Percentiles rank a stretch among this genome's conserved stretches.
These are phyloP conservation scores for Austropuccinia psidii DNA, from an alignment of 1,284 basidiomycete genomes.

Conservation along the genomic window DNA sequence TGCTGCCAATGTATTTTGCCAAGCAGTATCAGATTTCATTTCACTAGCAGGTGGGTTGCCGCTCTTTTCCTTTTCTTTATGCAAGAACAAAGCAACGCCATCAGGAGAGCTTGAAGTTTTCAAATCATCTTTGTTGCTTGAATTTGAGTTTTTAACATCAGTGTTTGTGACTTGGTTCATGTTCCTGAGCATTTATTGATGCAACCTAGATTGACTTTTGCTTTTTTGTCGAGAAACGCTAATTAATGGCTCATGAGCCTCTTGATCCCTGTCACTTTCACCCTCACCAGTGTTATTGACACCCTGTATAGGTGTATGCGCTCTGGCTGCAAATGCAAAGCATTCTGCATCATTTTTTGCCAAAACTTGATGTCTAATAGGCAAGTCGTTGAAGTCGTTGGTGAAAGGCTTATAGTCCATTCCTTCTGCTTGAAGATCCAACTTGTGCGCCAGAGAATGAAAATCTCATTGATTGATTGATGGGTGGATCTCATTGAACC, in stretches of 20 bases:
- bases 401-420: conserved; percentile 28
- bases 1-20: conserved; percentile 27
- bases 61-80: too few relatives aligned
- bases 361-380: conserved; percentile 5
- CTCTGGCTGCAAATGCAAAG: neutral
- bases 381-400: neutral
- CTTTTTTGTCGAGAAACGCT: too few relatives aligned
- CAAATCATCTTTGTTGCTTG: too few relatives aligned
- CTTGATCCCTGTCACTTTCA: conserved; percentile 3
- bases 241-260: neutral
- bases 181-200: too few relatives aligned
- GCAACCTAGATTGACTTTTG: too few relatives aligned
- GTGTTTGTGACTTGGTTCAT: too few relatives aligned
- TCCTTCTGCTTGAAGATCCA: conserved; percentile 26
- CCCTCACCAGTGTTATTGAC: neutral
- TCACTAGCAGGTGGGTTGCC: too few relatives aligned
- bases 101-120: too few relatives aligned
- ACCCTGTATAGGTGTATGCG: neutral
- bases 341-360: conserved; percentile 20
- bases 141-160: too few relatives aligned
- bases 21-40: neutral
- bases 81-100: too few relatives aligned
- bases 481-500: too few relatives aligned
- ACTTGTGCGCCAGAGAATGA: conserved; percentile 22
- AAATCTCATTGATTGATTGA: neutral